Conservation (phyloP, 768 basidiomycete genomes). For the Steccherinum ochraceum region DNA sequence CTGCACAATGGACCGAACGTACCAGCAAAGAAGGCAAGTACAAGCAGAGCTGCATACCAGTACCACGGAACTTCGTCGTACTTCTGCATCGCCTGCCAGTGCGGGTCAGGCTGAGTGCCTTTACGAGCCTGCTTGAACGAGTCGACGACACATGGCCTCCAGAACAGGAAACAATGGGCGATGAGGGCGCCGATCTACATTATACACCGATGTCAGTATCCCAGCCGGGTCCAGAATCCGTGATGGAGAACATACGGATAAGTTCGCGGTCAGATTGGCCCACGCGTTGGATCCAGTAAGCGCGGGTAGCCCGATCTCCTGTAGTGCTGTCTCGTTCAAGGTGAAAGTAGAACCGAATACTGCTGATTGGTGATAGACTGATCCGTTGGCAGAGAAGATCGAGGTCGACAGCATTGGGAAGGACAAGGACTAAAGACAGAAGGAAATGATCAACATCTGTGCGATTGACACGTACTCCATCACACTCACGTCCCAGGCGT, state of each 20-base stretch:
- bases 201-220: neutral
- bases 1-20: constrained; percentile 6
- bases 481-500: constrained; percentile 48
- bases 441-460: neutral
- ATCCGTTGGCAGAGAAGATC: constrained; percentile 49
- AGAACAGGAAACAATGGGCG: constrained; percentile 50
- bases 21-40: constrained; percentile 52
- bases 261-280: constrained; percentile 40
- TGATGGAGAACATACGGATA: constrained; percentile 29
- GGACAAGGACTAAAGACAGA: constrained; percentile 33
- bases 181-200: constrained; percentile 53
- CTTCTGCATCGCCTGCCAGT: constrained; percentile 53
- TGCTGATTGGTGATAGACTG: constrained; percentile 44
- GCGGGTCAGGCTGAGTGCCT: constrained; percentile 47
- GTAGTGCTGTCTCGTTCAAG: constrained; percentile 49
- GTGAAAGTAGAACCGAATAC: constrained; percentile 47
- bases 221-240: neutral
- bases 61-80: constrained; percentile 57
- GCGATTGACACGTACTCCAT: neutral
- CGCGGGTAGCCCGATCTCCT: constrained; percentile 35
- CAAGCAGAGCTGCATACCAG: constrained; percentile 49
- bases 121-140: constrained; percentile 43
- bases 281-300: constrained; percentile 47
- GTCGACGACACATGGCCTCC: constrained; percentile 43
- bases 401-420: constrained; percentile 60